A percentile compares a stretch with the other conserved stretches of the same genome.
Evolutionary conservation across 139 green algal genomes (phyloP).

Genomic region (Asterochloris erici): DNA sequence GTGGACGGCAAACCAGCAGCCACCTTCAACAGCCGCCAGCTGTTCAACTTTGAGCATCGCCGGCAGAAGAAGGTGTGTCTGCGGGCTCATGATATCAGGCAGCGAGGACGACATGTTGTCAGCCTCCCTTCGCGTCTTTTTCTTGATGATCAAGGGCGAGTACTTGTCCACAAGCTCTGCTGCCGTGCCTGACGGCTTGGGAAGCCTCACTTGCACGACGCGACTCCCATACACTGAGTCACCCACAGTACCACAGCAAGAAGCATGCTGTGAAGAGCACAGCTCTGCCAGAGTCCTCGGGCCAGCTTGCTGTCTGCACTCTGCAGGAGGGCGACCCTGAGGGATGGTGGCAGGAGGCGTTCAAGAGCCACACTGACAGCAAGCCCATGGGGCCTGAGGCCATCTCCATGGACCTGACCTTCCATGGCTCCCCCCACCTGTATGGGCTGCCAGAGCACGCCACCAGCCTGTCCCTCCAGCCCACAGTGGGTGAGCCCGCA

Average conservation of each 20-base stretch:
- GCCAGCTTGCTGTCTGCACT: too few species aligned
- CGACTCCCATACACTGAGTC: background rate
- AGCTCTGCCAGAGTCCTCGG: too few species aligned
- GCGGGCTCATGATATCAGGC: background rate
- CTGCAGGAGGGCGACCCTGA: conserved; percentile 66
- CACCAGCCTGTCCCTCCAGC: conserved; percentile 61
- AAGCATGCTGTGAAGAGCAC: too few species aligned
- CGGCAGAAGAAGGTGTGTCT: conserved; percentile 58
- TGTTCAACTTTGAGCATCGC: conserved; percentile 89
- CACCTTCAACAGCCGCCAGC: conserved; percentile 67
- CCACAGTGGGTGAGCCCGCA: conserved; percentile 39
- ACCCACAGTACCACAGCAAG: too few species aligned
- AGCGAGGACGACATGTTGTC: background rate
- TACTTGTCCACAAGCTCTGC: too few species aligned
- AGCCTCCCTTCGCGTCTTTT: too few species aligned
- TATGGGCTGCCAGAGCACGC: conserved; percentile 96
- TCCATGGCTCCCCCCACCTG: conserved; percentile 73
- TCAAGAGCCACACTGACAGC: conserved; percentile 79
- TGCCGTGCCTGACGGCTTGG: too few species aligned
- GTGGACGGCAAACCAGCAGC: conserved; percentile 38
- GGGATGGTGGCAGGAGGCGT: conserved; percentile 91
- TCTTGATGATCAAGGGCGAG: too few species aligned
- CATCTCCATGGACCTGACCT: conserved; percentile 90
- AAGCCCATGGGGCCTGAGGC: conserved; percentile 85
- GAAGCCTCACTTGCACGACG: too few species aligned